A percentile compares a stretch with the other conserved stretches of the same genome.
Conservation (phyloP, 2,329 filamentous ascomycete species). For the Calonectria honghensis region DNA sequence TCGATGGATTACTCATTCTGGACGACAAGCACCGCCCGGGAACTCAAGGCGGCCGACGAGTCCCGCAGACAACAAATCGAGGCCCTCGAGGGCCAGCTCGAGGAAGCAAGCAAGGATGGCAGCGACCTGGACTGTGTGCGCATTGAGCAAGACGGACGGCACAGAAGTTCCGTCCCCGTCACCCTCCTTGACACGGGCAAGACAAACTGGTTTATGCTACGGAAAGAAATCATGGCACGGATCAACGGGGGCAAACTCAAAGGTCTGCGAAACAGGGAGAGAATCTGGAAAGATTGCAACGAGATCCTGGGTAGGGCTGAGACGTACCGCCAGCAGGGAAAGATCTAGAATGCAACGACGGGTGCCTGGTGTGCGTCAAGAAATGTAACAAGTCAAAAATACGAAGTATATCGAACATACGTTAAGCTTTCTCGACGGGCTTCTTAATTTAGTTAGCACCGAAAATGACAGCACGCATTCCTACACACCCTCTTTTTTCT, state of each 20-base stretch:
- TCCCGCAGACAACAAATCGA: background rate
- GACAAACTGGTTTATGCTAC: conserved; percentile 35
- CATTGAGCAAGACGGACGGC: background rate
- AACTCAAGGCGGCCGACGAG: background rate
- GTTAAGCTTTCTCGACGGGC: background rate
- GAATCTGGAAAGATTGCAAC: conserved; percentile 39
- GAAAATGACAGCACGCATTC: conserved; percentile 9
- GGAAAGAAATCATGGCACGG: background rate
- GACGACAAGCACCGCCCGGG: conserved; percentile 40
- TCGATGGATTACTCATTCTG: conserved; percentile 42
- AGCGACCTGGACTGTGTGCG: background rate
- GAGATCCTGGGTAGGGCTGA: conserved; percentile 26
- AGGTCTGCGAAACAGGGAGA: conserved; percentile 33
- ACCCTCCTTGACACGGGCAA: conserved; percentile 4
- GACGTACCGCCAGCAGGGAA: conserved; percentile 26
- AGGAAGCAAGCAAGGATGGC: background rate
- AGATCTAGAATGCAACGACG: conserved; percentile 26
- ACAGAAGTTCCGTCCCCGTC: background rate
- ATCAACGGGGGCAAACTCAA: background rate
- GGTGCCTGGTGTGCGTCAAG: conserved; percentile 22
- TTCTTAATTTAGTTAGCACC: conserved; percentile 17
- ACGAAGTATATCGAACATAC: conserved; percentile 12
- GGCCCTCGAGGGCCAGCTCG: background rate
- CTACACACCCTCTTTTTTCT: conserved; percentile 17
- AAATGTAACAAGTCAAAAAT: conserved; percentile 14